These are phyloP conservation scores for Sugiyamaella neomexicana DNA, from an alignment of 1,139 yeast species.

Conservation along the genomic window DNA sequence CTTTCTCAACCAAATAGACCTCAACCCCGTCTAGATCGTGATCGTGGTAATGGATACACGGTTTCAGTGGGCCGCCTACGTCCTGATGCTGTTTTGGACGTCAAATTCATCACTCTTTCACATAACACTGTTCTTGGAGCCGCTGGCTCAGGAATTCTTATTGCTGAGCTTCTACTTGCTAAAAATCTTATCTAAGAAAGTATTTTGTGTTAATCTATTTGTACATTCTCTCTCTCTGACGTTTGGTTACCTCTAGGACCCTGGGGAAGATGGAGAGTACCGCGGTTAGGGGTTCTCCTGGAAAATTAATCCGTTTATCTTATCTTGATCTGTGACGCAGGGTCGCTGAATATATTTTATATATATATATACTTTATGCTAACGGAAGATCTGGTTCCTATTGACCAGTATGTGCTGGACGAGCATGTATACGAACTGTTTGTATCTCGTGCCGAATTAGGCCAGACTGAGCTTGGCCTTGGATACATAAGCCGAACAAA, in stretches of 20 bases:
- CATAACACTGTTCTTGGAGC: constrained; percentile 98
- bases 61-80: constrained; percentile 95
- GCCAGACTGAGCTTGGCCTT: constrained; percentile 42
- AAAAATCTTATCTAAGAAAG: constrained; percentile 69
- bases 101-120: constrained; percentile 92
- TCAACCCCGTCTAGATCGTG: constrained; percentile 96
- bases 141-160: constrained; percentile 98
- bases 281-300: constrained; percentile 3
- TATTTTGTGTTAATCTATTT: too few species aligned
- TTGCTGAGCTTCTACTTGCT: constrained; percentile 85
- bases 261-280: too few species aligned
- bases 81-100: constrained; percentile 88
- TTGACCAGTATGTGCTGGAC: constrained; percentile 39
- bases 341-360: neutral
- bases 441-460: constrained; percentile 41
- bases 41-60: constrained; percentile 91
- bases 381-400: constrained; percentile 29
- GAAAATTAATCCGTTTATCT: neutral
- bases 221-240: too few species aligned
- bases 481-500: constrained; percentile 51
- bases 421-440: constrained; percentile 55
- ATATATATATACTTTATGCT: neutral
- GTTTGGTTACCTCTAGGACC: too few species aligned
- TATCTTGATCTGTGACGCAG: constrained; percentile 3
- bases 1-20: constrained; percentile 92